These are phyloP conservation scores for Phanerochaete sordida DNA, from an alignment of 768 basidiomycete species.

Conservation along the genomic window DNA sequence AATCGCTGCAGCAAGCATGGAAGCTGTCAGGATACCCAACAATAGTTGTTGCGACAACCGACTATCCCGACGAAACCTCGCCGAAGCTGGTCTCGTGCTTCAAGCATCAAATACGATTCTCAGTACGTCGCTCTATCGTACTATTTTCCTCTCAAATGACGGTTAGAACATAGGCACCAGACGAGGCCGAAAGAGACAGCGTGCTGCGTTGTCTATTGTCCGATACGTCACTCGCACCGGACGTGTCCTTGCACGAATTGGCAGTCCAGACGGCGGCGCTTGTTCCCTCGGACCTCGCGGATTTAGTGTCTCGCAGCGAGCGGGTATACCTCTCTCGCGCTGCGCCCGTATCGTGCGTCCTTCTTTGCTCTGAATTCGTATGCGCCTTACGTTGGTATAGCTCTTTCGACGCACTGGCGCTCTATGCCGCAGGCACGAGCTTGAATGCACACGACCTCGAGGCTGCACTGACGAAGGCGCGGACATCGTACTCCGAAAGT, in stretches of 20 bases:
- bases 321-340: constrained; percentile 52
- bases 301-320: constrained; percentile 61
- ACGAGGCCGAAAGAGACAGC: constrained; percentile 65
- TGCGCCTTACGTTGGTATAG: constrained; percentile 20
- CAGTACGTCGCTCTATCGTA: constrained; percentile 43
- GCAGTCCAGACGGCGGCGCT: constrained; percentile 91
- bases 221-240: constrained; percentile 51
- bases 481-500: constrained; percentile 80
- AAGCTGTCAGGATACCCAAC: constrained; percentile 65
- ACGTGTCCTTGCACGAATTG: constrained; percentile 69
- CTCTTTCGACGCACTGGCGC: constrained; percentile 15
- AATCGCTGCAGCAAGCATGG: constrained; percentile 53
- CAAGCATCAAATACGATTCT: constrained; percentile 79
- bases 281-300: constrained; percentile 73
- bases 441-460: constrained; percentile 67
- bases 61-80: constrained; percentile 63
- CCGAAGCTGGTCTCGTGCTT: constrained; percentile 63
- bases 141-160: neutral
- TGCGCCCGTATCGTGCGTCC: constrained; percentile 31
- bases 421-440: constrained; percentile 37
- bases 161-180: constrained; percentile 62
- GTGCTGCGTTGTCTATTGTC: constrained; percentile 50
- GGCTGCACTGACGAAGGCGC: constrained; percentile 62
- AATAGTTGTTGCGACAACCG: constrained; percentile 71
- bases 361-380: neutral